These are phyloP conservation scores for Melampsora larici-populina DNA, from an alignment of 1,284 basidiomycete species.

Conservation along the genomic window DNA sequence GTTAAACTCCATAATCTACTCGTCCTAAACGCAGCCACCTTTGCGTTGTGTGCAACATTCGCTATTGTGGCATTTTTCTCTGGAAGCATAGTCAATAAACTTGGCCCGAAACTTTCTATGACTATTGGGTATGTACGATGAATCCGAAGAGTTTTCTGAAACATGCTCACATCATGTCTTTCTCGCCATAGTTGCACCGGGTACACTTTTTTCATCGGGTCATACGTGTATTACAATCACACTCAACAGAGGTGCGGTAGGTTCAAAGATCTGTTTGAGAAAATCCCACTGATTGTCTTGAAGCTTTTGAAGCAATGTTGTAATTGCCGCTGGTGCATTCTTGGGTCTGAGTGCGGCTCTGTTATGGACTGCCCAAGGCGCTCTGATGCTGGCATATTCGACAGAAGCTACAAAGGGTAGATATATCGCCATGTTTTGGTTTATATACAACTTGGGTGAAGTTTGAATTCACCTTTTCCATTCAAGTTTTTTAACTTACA, in stretches of 20 bases:
- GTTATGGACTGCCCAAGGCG: constrained; percentile 65
- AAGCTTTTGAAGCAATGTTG: constrained; percentile 50
- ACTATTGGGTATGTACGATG: constrained; percentile 61
- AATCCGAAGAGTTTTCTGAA: neutral
- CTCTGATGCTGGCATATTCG: constrained; percentile 76
- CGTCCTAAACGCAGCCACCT: constrained; percentile 6
- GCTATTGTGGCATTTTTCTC: constrained; percentile 57
- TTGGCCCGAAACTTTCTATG: constrained; percentile 70
- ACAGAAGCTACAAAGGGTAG: constrained; percentile 68
- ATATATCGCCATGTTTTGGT: constrained; percentile 72
- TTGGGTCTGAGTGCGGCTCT: constrained; percentile 77
- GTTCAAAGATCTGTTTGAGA: constrained; percentile 20
- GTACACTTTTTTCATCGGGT: constrained; percentile 65
- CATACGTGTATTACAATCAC: constrained; percentile 60
- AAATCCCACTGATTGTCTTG: constrained; percentile 58
- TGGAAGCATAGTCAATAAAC: constrained; percentile 64
- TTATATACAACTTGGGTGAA: constrained; percentile 54
- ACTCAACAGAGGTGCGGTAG: constrained; percentile 47
- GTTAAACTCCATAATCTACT: constrained; percentile 46
- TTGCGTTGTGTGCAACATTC: constrained; percentile 49
- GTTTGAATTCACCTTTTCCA: neutral
- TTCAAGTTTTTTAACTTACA: too few species aligned
- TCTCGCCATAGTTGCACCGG: constrained; percentile 43
- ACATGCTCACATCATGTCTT: neutral
- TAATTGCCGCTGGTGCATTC: constrained; percentile 70